Base-by-base conservation (phyloP, 2,329 filamentous ascomycete genomes). In the Talaromyces amestolkiae region DNA sequence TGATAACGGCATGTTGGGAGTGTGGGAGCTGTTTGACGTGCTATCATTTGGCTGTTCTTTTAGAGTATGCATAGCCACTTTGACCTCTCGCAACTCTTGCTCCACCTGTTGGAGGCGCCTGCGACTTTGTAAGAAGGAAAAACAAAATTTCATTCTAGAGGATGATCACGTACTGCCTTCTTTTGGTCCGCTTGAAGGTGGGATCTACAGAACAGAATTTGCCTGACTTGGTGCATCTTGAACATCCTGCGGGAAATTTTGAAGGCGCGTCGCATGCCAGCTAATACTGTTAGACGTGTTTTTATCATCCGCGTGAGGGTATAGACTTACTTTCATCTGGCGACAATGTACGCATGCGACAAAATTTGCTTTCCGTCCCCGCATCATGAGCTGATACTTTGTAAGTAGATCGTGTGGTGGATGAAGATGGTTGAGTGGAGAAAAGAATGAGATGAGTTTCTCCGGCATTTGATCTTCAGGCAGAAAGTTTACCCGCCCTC, bases 331-430 rank as follows among this genome's bases (percentile, higher is more conserved):
- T 53, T 68, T 68, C 66, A 68, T 68, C 33, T 68, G 66, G 27
- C 66, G 66, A 24, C 66, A 68, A 43, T 68, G 49, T 2, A 68
- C 58, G 37, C 66, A 66, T 7, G 66, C 66, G 3, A 66, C 49
- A 53, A 61, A 66, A 27, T 68, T 61, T 24, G 27, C 9, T 41
- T 68, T 68, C 11, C 66, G 49, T 0, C 66, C 66, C 43, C 66
- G 59, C 66, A 68, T 68, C 1, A 10, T 47, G 54, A 35, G 15
- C 31, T 13, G 8, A 63, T 24, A 11, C 2, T 8, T 35, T 31
- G 19, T n/a, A 11, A 15, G 15, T 4, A 11, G 7, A 13, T n/a
- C 8, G 10, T n/a, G 15, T 45, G 15, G 35, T 37, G 10, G 56
- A 59, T 43, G 37, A 10, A 43, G n/a, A 8, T 4, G 33, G 35